Evolutionary conservation across 23 red algal genomes (phyloP).

Genomic region (Porphyridium purpureum): DNA sequence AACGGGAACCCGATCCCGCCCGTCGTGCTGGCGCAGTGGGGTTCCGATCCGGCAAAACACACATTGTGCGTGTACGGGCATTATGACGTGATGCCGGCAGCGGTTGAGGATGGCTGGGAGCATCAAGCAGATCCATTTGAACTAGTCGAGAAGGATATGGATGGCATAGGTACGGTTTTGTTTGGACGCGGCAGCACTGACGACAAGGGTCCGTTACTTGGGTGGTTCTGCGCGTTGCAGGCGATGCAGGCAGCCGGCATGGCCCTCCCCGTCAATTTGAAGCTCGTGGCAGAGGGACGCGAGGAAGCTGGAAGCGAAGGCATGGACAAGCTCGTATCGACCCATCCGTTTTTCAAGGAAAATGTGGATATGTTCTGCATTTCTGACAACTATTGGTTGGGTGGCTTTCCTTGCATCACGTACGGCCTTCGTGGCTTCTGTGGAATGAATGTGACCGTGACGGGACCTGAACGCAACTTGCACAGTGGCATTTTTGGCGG

Average conservation of each 20-base stretch:
- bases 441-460: constrained; percentile 37
- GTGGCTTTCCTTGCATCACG: constrained; percentile 38
- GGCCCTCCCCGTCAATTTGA: constrained; percentile 70
- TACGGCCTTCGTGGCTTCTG: constrained; percentile 44
- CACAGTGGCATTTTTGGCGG: constrained; percentile 56
- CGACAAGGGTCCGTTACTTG: constrained; percentile 50
- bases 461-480: constrained; percentile 18
- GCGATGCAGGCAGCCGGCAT: constrained; percentile 18
- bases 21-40: not conserved
- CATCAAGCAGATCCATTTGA: constrained; percentile 46
- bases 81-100: constrained; percentile 1
- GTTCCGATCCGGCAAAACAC: not conserved
- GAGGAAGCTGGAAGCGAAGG: constrained; percentile 49
- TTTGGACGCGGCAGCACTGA: constrained; percentile 46
- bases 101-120: not conserved
- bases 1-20: not conserved
- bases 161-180: no score
- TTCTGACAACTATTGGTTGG: constrained; percentile 43
- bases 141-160: constrained; percentile 22
- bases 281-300: constrained; percentile 56
- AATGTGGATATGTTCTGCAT: constrained; percentile 42
- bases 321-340: constrained; percentile 31
- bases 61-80: not conserved
- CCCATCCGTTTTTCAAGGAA: constrained; percentile 30
- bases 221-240: constrained; percentile 59